These are phyloP conservation scores for Thalassiosira profunda DNA, from an alignment of 108 stramenopile genomes.

Conservation along the genomic window DNA sequence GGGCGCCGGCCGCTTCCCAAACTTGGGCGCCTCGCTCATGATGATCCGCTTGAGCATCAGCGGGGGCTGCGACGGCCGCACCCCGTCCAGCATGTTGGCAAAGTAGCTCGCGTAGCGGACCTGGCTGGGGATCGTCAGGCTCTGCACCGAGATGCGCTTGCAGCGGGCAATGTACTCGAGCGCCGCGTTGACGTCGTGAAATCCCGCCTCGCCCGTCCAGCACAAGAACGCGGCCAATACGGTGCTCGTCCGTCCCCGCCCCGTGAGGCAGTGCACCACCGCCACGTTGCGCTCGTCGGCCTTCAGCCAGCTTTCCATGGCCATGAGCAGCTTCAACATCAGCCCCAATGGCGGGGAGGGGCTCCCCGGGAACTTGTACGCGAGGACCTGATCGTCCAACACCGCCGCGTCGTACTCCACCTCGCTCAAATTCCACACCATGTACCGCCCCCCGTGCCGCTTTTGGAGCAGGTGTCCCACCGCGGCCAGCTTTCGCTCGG, in stretches of 20 bases:
- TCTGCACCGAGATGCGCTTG: slow-evolving; percentile 66
- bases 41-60: slow-evolving; percentile 91
- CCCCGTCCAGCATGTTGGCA: slow-evolving; percentile 90
- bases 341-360: slow-evolving; percentile 96
- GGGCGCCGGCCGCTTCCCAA: slow-evolving; percentile 24
- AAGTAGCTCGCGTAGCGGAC: slow-evolving; percentile 94
- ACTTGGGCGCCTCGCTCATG: slow-evolving; percentile 92
- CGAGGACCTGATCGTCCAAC: slow-evolving; percentile 92
- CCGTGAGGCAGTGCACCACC: slow-evolving; percentile 97
- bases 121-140: slow-evolving; percentile 95
- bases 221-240: slow-evolving; percentile 93
- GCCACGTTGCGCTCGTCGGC: slow-evolving; percentile 93
- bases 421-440: slow-evolving; percentile 98
- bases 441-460: slow-evolving; percentile 78
- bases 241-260: slow-evolving; percentile 90
- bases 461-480: slow-evolving; percentile 77
- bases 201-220: slow-evolving; percentile 96
- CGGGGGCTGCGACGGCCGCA: slow-evolving; percentile 82
- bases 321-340: slow-evolving; percentile 86
- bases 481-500: slow-evolving; percentile 76
- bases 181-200: slow-evolving; percentile 75
- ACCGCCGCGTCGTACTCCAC: slow-evolving; percentile 87
- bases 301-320: slow-evolving; percentile 95
- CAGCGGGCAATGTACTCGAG: slow-evolving; percentile 90
- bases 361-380: slow-evolving; percentile 93